Evolutionary conservation across 2,329 filamentous ascomycete genomes (phyloP), one percentile per base, ranked within the genome.

Genomic region (Apiospora arundinis): DNA sequence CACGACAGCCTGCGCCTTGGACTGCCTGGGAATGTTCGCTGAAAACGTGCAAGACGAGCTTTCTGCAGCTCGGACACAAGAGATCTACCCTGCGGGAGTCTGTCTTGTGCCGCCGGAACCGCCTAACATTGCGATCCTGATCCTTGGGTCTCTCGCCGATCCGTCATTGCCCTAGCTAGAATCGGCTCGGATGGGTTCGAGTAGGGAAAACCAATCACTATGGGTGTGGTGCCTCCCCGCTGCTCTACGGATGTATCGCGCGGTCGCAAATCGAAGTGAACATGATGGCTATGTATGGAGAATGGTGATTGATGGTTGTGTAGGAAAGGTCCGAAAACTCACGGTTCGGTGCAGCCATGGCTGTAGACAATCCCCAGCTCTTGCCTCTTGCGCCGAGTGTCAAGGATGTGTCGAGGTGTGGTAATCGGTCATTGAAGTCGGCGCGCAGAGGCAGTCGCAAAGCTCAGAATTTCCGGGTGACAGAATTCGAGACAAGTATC

Each of bases 301-400:
- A 37, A 18, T 63, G 56, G 32, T 63, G 32, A 21, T 63, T 40
- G 18, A 21, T 63, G 32, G 56, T 63, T 63, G 67, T 63, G 67
- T 37, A 52, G 46, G 46, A 56, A 56, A 52, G 37, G 16, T 56
- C 67, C 67, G 45, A 40, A n/a, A 16, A 69, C 67, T 69, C 67
- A 69, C 67, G 67, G 67, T 69, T 69, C 45, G 67, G 67, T 25
- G 67, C 67, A 69, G 67, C 67, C 67, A 69, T 69, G n/a, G 67
- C 45, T 69, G 40, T 67, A 25, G 65, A 46, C 45, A 69, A 49
- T 49, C 67, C 67, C 67, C 67, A 44, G 67, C 67, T 52, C 16
- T 44, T 40, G 46, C 67, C 67, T 52, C 32, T 44, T 42, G 37
- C 46, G 46, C 67, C 46, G 32, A 28, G 48, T 25, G 67, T 69